Percentiles rank a stretch among this genome's conserved stretches.
Evolutionary conservation across 2,329 filamentous ascomycete genomes (phyloP).

Genomic region (Purpureocillium lavendulum): DNA sequence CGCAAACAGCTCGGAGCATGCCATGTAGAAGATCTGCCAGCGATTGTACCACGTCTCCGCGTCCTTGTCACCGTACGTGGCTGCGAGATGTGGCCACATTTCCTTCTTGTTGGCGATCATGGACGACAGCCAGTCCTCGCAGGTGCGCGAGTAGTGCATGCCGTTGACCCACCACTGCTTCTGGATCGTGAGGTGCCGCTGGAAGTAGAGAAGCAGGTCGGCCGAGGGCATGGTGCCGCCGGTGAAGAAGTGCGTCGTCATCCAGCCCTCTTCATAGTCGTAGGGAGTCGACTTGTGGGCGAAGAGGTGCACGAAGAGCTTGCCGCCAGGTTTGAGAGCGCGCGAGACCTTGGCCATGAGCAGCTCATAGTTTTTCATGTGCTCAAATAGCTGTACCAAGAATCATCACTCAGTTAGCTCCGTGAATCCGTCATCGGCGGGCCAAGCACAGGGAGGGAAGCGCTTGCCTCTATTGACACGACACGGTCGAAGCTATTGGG

Average conservation of each 20-base stretch:
- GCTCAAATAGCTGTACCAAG: conserved; percentile 53
- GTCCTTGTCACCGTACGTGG: conserved; percentile 56
- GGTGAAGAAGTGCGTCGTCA: conserved; percentile 66
- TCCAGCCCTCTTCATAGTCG: conserved; percentile 65
- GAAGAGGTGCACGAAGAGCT: conserved; percentile 64
- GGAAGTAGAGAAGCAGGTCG: conserved; percentile 60
- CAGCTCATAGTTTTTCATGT: conserved; percentile 68
- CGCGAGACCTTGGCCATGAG: conserved; percentile 55
- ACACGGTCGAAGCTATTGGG: conserved; percentile 52
- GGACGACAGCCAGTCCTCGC: conserved; percentile 58
- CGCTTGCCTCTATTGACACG: conserved; percentile 48
- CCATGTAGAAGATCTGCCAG: conserved; percentile 67
- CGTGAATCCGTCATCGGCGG: too few relatives aligned
- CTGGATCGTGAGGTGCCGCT: conserved; percentile 49
- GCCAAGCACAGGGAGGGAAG: too few relatives aligned
- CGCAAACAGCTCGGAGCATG: conserved; percentile 61
- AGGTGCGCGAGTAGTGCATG: conserved; percentile 59
- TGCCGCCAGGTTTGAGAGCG: conserved; percentile 53
- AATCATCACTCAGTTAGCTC: background rate
- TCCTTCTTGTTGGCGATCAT: conserved; percentile 50
- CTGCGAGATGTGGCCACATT: conserved; percentile 55
- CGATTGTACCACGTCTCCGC: conserved; percentile 57
- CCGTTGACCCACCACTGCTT: conserved; percentile 66
- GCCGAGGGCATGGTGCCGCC: conserved; percentile 64
- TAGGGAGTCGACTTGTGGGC: conserved; percentile 57